Evolutionary conservation across 2,329 filamentous ascomycete species (phyloP).

Genomic region (Penicillium aurantiogriseum): DNA sequence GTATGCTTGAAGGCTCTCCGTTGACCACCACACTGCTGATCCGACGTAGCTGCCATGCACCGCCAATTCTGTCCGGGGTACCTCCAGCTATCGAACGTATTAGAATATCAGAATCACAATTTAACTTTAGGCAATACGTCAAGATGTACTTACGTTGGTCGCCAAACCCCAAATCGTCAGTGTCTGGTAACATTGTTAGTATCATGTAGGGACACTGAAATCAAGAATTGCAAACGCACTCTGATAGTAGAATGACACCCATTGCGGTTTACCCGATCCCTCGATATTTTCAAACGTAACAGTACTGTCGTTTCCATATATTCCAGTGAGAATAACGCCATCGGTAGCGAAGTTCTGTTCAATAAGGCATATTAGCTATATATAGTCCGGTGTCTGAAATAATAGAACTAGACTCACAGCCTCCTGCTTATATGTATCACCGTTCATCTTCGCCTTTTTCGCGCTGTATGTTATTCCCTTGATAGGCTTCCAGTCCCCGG

Average conservation of each 20-base stretch:
- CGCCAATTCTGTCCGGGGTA: slow-evolving; percentile 59
- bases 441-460: slow-evolving; percentile 47
- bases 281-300: slow-evolving; percentile 52
- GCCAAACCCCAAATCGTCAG: slow-evolving; percentile 27
- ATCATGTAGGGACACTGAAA: not conserved
- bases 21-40: slow-evolving; percentile 62
- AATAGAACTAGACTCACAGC: slow-evolving; percentile 30
- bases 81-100: slow-evolving; percentile 44
- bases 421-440: slow-evolving; percentile 56
- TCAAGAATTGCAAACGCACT: slow-evolving; percentile 24
- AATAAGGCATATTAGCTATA: not conserved
- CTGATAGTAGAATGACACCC: slow-evolving; percentile 60
- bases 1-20: slow-evolving; percentile 48
- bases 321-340: slow-evolving; percentile 51
- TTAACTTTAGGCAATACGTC: not conserved
- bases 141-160: slow-evolving; percentile 21
- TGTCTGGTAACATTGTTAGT: slow-evolving; percentile 16
- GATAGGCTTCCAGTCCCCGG: slow-evolving; percentile 50
- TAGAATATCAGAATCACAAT: not conserved
- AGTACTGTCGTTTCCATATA: slow-evolving; percentile 56
- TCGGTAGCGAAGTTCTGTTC: slow-evolving; percentile 48
- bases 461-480: slow-evolving; percentile 51
- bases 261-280: slow-evolving; percentile 54
- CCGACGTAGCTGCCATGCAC: slow-evolving; percentile 59
- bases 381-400: not conserved